phyloP scores from a whole-genome alignment of 345 rosid species.

The Citrus sinensis region DNA sequence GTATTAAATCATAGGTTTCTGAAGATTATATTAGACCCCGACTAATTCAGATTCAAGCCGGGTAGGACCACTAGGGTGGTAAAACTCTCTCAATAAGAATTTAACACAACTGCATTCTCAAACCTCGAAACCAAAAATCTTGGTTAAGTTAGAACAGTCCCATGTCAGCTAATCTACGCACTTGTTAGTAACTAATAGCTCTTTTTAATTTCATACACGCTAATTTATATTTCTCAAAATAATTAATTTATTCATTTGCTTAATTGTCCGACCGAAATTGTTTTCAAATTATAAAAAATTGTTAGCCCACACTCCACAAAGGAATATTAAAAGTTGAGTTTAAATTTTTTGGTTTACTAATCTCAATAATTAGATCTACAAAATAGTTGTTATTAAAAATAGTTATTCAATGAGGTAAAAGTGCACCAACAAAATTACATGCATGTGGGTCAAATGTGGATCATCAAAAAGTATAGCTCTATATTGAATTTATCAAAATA shows the following conservation, averaged over 20 bases:
- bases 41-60: rapidly evolving
- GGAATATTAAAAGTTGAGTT: background rate
- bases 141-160: rapidly evolving
- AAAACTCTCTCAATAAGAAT: too few species aligned
- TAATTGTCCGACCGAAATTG: too few species aligned
- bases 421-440: background rate
- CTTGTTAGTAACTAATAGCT: too few species aligned
- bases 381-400: background rate
- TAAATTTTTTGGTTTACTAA: too few species aligned
- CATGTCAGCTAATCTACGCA: too few species aligned
- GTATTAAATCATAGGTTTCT: rapidly evolving
- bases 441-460: background rate
- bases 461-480: background rate
- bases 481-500: background rate
- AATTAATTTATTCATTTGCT: too few species aligned
- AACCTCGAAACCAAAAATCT: rapidly evolving
- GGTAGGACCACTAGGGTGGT: rapidly evolving
- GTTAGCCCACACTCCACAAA: too few species aligned
- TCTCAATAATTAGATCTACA: background rate
- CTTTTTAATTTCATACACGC: background rate
- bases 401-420: background rate
- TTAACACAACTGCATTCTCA: too few species aligned
- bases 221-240: too few species aligned
- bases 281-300: too few species aligned
- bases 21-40: rapidly evolving